A percentile compares a stretch with the other conserved stretches of the same genome.
These are phyloP conservation scores for Fusarium continuum DNA, from an alignment of 2,329 filamentous ascomycete species.

Conservation along the genomic window DNA sequence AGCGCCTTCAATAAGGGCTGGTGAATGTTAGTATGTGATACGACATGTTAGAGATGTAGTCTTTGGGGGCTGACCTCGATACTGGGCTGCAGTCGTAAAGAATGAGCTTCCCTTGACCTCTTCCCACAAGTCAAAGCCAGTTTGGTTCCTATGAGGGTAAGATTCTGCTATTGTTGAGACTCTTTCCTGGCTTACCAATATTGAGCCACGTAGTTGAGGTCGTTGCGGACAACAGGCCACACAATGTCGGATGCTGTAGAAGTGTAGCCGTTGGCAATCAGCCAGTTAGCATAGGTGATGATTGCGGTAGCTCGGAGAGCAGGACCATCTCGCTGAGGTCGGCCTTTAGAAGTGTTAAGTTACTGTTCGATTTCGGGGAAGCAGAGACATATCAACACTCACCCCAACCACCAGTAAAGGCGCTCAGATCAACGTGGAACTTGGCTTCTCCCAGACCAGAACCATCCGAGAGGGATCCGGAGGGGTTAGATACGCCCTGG, in stretches of 20 bases:
- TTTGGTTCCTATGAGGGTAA: conserved; percentile 56
- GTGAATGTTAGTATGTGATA: not conserved
- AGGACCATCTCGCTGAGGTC: conserved; percentile 83
- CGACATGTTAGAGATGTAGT: not conserved
- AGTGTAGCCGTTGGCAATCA: conserved; percentile 72
- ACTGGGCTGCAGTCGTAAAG: conserved; percentile 76
- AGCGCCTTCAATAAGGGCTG: conserved; percentile 71
- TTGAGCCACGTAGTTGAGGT: conserved; percentile 77
- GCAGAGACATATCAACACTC: conserved; percentile 7
- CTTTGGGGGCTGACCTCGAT: conserved; percentile 61
- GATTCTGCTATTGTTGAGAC: not conserved
- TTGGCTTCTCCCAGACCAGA: conserved; percentile 76
- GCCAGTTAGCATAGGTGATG: conserved; percentile 76
- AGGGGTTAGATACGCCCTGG: conserved; percentile 75
- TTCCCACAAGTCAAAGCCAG: conserved; percentile 83
- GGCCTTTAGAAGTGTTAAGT: conserved; percentile 52
- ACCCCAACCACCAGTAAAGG: conserved; percentile 75
- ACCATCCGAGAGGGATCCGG: conserved; percentile 64
- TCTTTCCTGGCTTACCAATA: conserved; percentile 63
- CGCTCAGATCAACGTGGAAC: conserved; percentile 70
- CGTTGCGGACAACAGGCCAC: conserved; percentile 80
- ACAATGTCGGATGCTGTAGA: conserved; percentile 63
- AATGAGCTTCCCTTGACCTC: conserved; percentile 81
- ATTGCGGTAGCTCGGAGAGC: conserved; percentile 78
- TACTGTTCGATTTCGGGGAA: not conserved